Percentiles rank a stretch among this genome's conserved stretches.
Conservation (phyloP, 2,329 filamentous ascomycete genomes). For the Zalaria sp. region DNA sequence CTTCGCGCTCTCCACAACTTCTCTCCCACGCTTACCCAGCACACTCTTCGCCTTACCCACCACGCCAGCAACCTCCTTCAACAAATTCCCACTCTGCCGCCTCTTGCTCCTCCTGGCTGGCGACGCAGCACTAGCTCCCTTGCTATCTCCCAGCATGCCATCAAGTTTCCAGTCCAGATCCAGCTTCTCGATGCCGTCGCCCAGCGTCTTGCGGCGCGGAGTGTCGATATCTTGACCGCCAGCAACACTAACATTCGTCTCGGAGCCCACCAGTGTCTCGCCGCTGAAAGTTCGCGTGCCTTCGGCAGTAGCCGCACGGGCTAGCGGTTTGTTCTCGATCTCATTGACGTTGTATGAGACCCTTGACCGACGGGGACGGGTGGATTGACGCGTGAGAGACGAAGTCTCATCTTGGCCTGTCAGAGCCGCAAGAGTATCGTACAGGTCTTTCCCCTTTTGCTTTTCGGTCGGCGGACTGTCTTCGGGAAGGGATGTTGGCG, state of each 20-base stretch:
- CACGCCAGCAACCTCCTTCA: constrained; percentile 4
- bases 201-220: constrained; percentile 12
- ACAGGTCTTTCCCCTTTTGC: constrained; percentile 10
- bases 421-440: constrained; percentile 1
- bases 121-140: background rate
- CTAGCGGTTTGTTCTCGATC: too few relatives aligned
- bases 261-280: constrained; percentile 18
- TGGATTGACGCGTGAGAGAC: constrained; percentile 26
- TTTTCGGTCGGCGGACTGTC: constrained; percentile 24
- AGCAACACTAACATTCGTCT: constrained; percentile 1
- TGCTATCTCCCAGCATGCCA: constrained; percentile 2
- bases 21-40: constrained; percentile 21
- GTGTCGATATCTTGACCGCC: constrained; percentile 10
- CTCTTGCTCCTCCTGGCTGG: constrained; percentile 3
- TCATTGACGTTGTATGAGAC: constrained; percentile 37
- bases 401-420: background rate
- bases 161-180: constrained; percentile 22
- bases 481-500: constrained; percentile 53
- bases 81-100: constrained; percentile 3
- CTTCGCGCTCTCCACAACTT: constrained; percentile 23
- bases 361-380: constrained; percentile 28
- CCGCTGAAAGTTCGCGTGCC: constrained; percentile 21
- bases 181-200: constrained; percentile 33
- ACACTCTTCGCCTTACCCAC: constrained; percentile 9
- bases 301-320: too few relatives aligned